These are phyloP conservation scores for Eucalyptus sp. DNA, from an alignment of 345 rosid species.

Conservation along the genomic window DNA sequence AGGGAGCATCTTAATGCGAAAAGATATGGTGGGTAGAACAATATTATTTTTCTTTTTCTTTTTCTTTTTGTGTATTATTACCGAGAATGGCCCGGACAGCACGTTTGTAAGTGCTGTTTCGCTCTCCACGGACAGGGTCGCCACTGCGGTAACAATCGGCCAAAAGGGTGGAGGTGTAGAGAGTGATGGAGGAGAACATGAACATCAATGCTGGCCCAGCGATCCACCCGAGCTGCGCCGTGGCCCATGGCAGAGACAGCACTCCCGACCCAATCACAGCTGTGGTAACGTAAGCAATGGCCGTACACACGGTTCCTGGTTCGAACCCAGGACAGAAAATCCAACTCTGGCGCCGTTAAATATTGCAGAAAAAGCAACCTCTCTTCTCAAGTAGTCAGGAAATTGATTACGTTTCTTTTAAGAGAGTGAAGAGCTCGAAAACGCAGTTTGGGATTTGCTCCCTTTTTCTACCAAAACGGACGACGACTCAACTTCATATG, in stretches of 20 bases:
- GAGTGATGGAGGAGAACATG: conserved; percentile 56
- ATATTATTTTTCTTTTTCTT: too few relatives aligned
- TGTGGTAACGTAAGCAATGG: conserved; percentile 36
- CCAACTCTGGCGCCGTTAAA: background rate
- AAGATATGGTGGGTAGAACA: too few relatives aligned
- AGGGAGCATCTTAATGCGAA: too few relatives aligned
- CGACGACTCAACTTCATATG: too few relatives aligned
- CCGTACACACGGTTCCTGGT: conserved; percentile 51
- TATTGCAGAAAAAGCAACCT: background rate
- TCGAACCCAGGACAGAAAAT: background rate
- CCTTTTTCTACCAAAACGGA: too few relatives aligned
- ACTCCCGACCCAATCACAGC: conserved; percentile 77
- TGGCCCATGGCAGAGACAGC: conserved; percentile 47
- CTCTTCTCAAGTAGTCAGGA: too few relatives aligned
- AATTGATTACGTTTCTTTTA: too few relatives aligned
- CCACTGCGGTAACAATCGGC: conserved; percentile 60
- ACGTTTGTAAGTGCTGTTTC: conserved; percentile 62
- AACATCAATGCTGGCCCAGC: conserved; percentile 55
- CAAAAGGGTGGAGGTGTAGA: conserved; percentile 46
- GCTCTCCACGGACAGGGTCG: conserved; percentile 41
- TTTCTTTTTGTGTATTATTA: background rate
- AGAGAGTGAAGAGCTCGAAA: too few relatives aligned
- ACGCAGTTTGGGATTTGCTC: too few relatives aligned
- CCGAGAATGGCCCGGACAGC: conserved; percentile 55
- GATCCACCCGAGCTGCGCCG: conserved; percentile 69